Base-by-base conservation (phyloP, 768 basidiomycete genomes). In the Psilocybe cyanescens region DNA sequence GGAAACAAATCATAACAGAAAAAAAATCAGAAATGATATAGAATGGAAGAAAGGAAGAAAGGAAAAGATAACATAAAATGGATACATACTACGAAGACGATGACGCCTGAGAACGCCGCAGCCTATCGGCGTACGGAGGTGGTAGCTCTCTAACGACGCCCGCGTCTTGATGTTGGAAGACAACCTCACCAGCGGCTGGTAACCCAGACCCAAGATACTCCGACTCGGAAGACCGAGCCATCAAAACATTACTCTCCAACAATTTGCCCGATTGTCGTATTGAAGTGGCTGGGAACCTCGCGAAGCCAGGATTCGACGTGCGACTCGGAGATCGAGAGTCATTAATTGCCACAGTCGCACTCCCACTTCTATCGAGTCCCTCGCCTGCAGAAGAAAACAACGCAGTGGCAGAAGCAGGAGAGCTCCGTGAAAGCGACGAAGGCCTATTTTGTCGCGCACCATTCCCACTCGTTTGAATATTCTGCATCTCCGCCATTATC, bases 111-210 rank as follows among this genome's bases (percentile, higher is more conserved):
- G 61, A 47, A 3, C 45, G 44, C 33, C 56, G 57, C 7, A 51
- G 24, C 55, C 56, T 48, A 35, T 61, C 56, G 16, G 55, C 52
- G 30, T 65, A 65, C 2, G 64, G 64, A 50, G 64, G 64, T 12
- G 64, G 64, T 28, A 65, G 31, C 33, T 61, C 64, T 37, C 57
- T 28, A 30, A 56, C 64, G 2, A 35, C 6, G 12, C 47, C 64
- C 8, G 33, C 64, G 46, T 65, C 64, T 47, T 39, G n/a, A 57
- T 65, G 64, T 17, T 65, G 64, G 39, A 61, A 59, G 4, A 65
- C 54, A 16, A 14, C 41, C 35, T 39, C 57, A 5, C 24, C 57
- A 28, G 35, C 51, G 8, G 16, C 49, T 11, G 17, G 35, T 3
- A 39, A 2, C 12, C 12, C 30, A 11, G 37, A 16, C 6, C 41